phyloP scores from a whole-genome alignment of 768 basidiomycete genomes.

The Suillus spraguei region DNA sequence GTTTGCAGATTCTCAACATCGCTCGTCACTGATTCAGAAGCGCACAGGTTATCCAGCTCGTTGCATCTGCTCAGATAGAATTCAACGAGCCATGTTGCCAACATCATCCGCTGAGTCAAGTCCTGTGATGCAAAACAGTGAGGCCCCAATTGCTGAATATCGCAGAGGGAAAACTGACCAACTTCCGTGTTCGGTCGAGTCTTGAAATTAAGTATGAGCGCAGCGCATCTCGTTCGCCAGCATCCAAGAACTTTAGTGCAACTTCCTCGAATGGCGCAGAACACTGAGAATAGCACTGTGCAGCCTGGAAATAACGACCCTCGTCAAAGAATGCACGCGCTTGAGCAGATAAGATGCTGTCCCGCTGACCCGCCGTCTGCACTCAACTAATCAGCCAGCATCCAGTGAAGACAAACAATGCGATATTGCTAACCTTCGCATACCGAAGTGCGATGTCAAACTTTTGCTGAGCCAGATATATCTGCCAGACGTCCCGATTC shows the following conservation, averaged over 20 bases:
- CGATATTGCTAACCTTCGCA: slow-evolving; percentile 62
- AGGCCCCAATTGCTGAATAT: slow-evolving; percentile 4
- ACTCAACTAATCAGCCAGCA: not conserved
- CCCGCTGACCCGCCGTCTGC: slow-evolving; percentile 86
- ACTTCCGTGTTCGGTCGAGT: slow-evolving; percentile 82
- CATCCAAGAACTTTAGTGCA: slow-evolving; percentile 86
- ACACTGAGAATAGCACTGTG: slow-evolving; percentile 89
- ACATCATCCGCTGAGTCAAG: slow-evolving; percentile 91
- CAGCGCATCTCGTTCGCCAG: slow-evolving; percentile 86
- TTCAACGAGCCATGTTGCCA: slow-evolving; percentile 98
- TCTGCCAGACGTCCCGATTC: slow-evolving; percentile 92
- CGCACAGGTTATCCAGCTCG: slow-evolving; percentile 91
- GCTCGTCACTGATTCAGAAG: slow-evolving; percentile 78
- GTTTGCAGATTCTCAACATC: slow-evolving; percentile 84
- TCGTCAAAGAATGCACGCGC: slow-evolving; percentile 79
- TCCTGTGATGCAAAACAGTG: slow-evolving; percentile 52
- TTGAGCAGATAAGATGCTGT: slow-evolving; percentile 81
- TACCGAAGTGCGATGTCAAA: slow-evolving; percentile 81
- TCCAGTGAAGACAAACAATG: not conserved
- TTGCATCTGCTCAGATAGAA: slow-evolving; percentile 97
- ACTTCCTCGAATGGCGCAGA: slow-evolving; percentile 92
- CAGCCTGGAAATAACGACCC: slow-evolving; percentile 86
- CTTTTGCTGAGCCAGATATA: slow-evolving; percentile 77
- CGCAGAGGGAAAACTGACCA: slow-evolving; percentile 48
- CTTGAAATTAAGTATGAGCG: slow-evolving; percentile 88